Base-by-base conservation (phyloP, 2,329 filamentous ascomycete species). In the Verruconis gallopava region DNA sequence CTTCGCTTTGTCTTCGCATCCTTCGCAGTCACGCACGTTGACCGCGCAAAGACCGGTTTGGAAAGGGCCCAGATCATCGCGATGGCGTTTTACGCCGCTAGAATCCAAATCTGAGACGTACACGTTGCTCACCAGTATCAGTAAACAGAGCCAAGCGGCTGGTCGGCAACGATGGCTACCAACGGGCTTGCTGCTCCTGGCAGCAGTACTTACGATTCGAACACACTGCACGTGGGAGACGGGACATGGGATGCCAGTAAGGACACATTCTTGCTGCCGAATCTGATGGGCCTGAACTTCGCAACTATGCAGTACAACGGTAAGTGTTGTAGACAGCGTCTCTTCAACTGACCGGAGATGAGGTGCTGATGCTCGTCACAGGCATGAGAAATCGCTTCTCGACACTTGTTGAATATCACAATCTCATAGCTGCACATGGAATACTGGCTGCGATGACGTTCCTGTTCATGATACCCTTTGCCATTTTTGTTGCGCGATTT, bases 231-330 rank as follows among this genome's bases (percentile, higher is more conserved):
- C 43, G 82, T 89, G 13, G 83, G 83, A 48, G 84, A 89, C 56
- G 84, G 84, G 17, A 89, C 84, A 22, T 91, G 84, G 83, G 80
- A 88, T 53, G 79, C 80, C 44, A 68, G 71, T 45, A 79, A 79
- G 56, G 85, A 88, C 54, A 77, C 73, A 14, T 91, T 89, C 56
- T 64, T 91, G 42, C 64, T 91, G 40, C 84, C 84, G 25, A 86
- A 86, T 54, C 64, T 91, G 36, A 68, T 79, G 52, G 82, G 81
- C 5, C 62, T 85, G 48, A 84, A 86, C 56, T 84, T 85, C 57
- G 80, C 79, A 38, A 88, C 83, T 4, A 88, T 84, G 77, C 77
- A 72, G 56, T 86, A 85, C 63, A 91, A 91, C 72, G 84, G 81
- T 85, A 64, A 50, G 67, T 53, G 9, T 22, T 34, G 11, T 3